Evolutionary conservation across 345 rosid species (phyloP).

Genomic region (Turnera subulata): DNA sequence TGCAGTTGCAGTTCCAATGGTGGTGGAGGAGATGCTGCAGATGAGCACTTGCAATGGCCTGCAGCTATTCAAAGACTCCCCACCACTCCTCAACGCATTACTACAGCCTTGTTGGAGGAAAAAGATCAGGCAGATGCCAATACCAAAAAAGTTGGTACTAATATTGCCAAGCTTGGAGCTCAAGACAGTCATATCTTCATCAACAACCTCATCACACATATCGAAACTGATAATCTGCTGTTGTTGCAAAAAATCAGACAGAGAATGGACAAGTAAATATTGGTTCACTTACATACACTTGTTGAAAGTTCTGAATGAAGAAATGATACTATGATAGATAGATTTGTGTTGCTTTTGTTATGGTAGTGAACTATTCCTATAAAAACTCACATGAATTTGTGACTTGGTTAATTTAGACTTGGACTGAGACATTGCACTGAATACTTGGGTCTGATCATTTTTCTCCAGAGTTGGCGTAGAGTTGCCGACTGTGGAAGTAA

Average conservation of each 20-base stretch:
- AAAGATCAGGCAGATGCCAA: slow-evolving; percentile 14
- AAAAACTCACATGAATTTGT: no score
- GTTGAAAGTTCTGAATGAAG: neutral
- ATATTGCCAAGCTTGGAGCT: slow-evolving; percentile 57
- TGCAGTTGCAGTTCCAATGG: no score
- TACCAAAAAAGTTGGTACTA: slow-evolving; percentile 38
- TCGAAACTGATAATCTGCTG: slow-evolving; percentile 60
- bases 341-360: neutral
- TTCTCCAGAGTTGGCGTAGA: slow-evolving; percentile 56
- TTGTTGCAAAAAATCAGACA: slow-evolving; percentile 43
- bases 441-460: no score
- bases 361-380: no score
- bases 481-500: slow-evolving; percentile 57
- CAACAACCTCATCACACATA: slow-evolving; percentile 58
- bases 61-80: slow-evolving; percentile 64
- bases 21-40: no score
- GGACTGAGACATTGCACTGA: no score
- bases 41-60: slow-evolving; percentile 43
- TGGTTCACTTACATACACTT: no score
- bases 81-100: slow-evolving; percentile 56
- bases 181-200: slow-evolving; percentile 48
- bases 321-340: neutral
- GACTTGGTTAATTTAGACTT: no score
- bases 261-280: slow-evolving; percentile 50
- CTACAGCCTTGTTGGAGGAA: slow-evolving; percentile 42